Evolutionary conservation across 495 filamentous ascomycete genomes (phyloP), one percentile per base, ranked within the genome.

Genomic region (Podospora tetraspora): DNA sequence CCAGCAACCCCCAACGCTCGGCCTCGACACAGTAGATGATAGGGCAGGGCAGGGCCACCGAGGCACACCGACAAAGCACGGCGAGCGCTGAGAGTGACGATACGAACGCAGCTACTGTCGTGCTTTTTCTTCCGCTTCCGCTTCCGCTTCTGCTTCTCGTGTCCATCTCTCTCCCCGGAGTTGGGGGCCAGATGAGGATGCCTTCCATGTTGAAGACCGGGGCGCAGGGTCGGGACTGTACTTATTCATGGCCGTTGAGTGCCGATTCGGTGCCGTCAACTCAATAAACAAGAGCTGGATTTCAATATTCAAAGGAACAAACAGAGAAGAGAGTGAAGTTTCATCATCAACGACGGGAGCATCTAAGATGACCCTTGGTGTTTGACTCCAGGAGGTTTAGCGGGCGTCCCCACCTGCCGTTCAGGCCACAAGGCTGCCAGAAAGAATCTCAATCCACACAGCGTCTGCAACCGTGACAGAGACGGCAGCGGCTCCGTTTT

Each of bases 401-500:
- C 57, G 24, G 57, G 57, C 3, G 57, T n/a, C 21, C 57, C 57
- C 21, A 59, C 21, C 21, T 16, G 19, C 16, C 29, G 52, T 59
- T 59, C 34, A 57, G 66, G 59, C 66, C 30, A 37, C 66, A 68
- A 68, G 66, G 66, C 63, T 66, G 63, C 63, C 24, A 29, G 37
- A 19, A 59, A 9, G 13, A 66, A 58, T 34, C 5, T 13, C 43
- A 52, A 52, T 52, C 43, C 43, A 52, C 43, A 8, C 43, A 52
- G 43, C 43, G 19, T 19, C 43, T n/a, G 37, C 12, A 11, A 43
- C 37, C 5, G 43, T 52, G 43, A 52, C 43, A 52, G n/a, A n/a
- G n/a, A 52, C 19, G 43, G 16, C 19, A 19, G 16, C 2, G 19
- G 16, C 19, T 52, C 43, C 43, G 43, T 52, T 52, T 52, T 52